These are phyloP conservation scores for Anthracocystis setariae DNA, from an alignment of 1,284 basidiomycete genomes.

Conservation along the genomic window DNA sequence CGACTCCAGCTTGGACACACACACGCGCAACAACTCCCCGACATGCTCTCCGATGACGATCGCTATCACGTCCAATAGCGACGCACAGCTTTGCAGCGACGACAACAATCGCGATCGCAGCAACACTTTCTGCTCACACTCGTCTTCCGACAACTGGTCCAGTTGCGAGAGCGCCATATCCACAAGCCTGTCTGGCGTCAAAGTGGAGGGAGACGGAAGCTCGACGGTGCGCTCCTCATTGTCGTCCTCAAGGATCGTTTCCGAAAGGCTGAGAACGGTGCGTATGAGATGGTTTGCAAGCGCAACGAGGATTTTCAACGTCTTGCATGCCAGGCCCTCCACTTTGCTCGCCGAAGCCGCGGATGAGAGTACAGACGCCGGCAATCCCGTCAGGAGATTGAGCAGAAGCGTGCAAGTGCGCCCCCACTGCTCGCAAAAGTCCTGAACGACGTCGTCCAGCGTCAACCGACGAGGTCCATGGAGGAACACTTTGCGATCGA, in stretches of 20 bases:
- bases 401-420: constrained; percentile 17
- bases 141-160: constrained; percentile 17
- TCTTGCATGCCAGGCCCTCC: constrained; percentile 25
- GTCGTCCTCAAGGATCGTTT: constrained; percentile 33
- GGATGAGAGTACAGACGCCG: not conserved
- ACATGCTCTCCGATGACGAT: constrained; percentile 13
- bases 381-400: constrained; percentile 19
- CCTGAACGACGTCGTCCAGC: constrained; percentile 22
- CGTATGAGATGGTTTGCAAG: constrained; percentile 40
- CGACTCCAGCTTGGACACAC: constrained; percentile 11
- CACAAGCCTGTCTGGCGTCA: constrained; percentile 2
- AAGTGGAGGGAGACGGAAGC: constrained; percentile 8
- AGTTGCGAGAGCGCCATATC: constrained; percentile 30
- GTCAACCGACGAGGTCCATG: constrained; percentile 11
- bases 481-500: constrained; percentile 12
- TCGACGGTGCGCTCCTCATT: constrained; percentile 18
- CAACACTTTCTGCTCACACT: constrained; percentile 9
- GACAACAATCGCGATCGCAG: constrained; percentile 22
- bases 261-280: constrained; percentile 24
- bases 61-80: constrained; percentile 4
- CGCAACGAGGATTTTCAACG: constrained; percentile 28
- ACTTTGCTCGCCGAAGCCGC: not conserved
- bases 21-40: constrained; percentile 20
- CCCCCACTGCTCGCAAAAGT: constrained; percentile 21
- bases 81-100: not conserved